Base-by-base conservation (phyloP, 306 rosid species). In the Urtica urens region DNA sequence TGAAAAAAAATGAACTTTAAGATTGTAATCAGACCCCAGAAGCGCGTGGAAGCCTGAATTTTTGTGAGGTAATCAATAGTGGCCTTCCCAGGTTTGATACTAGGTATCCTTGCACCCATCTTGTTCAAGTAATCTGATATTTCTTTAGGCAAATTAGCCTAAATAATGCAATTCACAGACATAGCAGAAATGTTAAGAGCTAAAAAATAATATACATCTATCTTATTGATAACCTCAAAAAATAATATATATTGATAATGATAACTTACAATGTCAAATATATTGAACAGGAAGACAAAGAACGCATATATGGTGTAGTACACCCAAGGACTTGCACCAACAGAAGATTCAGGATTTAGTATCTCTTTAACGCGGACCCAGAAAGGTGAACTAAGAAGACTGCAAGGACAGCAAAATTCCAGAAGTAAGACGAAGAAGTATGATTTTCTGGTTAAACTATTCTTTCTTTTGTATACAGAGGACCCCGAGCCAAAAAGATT, bases 131-230 rank as follows among this genome's bases (percentile, higher is more conserved):
- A 90, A 76, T 90, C 95, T 29, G 99, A 84, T 59, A 90, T 90
- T 83, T 90, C 99, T 80, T 85, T 85, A 20, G 95, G 99, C 87
- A 90, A 64, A 83, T 90, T 90, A 50, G 94, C 99, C 99, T 90
- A 80, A 53, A 48, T 47, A 62, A n/a, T n/a, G 59, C 19, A 13
- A 74, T 68, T 18, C 55, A 43, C 26, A 63, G 33, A 10, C 22
- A 54, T 13, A 57, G 24, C 31, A 42, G 2, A 29, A 39, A 39
- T 10, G 12, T 12, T 8, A 38, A 29, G 28, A 24, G 14, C 6
- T 10, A 1, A 12, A 10, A 33, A 18, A 33, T 11, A 52, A 51
- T 18, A 22, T 19, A 29, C 43, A 33, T 12, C n/a, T n/a, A n/a
- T n/a, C n/a, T n/a, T n/a, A n/a, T n/a, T n/a, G 31, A 35, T 23